Percentiles rank a stretch among this genome's conserved stretches.
Conservation (phyloP, 192 early-diverging fungal species). For the Linnemannia elongata region DNA sequence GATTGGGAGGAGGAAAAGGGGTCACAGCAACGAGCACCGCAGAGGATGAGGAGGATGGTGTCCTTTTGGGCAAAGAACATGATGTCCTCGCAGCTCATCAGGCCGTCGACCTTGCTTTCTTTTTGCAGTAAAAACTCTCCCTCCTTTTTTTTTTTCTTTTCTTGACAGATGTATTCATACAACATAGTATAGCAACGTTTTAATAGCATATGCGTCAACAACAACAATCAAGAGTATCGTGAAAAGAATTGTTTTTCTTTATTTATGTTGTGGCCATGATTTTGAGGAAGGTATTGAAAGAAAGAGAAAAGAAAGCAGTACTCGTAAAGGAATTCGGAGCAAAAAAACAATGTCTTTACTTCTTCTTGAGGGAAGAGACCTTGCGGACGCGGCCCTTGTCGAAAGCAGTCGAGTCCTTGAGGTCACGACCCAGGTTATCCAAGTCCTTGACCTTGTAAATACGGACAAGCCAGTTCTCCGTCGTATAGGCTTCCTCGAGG, state of each 20-base stretch:
- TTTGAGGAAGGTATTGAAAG: neutral
- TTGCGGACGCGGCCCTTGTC: conserved; percentile 60
- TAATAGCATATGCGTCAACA: neutral
- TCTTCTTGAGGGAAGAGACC: conserved; percentile 29
- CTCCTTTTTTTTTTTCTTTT: neutral
- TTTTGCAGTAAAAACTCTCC: neutral
- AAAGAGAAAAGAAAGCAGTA: neutral
- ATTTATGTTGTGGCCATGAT: neutral
- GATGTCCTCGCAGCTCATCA: neutral
- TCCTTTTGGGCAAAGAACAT: neutral
- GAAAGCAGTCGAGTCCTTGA: conserved; percentile 75
- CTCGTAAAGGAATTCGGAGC: no score
- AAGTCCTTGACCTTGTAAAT: conserved; percentile 98
- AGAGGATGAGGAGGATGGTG: neutral
- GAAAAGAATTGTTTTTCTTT: neutral
- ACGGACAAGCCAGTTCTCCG: conserved; percentile 98
- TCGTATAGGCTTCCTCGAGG: conserved; percentile 95
- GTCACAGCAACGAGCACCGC: neutral
- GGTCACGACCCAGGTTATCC: conserved; percentile 89
- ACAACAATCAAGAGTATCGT: neutral
- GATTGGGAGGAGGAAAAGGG: conserved; percentile 9
- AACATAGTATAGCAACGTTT: neutral
- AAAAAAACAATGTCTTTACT: conserved; percentile 12
- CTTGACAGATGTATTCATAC: neutral
- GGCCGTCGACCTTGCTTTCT: neutral